Evolutionary conservation across 306 rosid genomes (phyloP), one percentile per base, ranked within the genome.

Genomic region (Macrotyloma uniflorum): DNA sequence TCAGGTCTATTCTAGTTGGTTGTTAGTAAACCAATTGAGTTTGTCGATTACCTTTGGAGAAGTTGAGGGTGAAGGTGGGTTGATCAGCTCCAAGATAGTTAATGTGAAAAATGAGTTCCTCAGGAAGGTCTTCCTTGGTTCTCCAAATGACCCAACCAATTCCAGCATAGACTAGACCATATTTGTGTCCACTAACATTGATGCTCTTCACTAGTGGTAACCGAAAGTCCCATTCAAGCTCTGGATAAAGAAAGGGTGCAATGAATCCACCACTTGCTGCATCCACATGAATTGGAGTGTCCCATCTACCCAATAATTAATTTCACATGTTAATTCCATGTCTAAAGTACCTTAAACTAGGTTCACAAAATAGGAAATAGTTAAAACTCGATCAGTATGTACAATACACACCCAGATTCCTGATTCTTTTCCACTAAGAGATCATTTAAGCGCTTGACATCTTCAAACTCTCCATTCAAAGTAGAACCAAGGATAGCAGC

Each of bases 261-360:
- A 94, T 94, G 86, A 94, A 94, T 38, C 98, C 97, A 19, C 97
- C 97, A 59, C 97, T 93, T 0, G 98, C 98, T 30, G 98, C 98
- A 75, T 94, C 97, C 67, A 94, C 98, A 74, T 94, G 98, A 84
- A 94, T 94, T 8, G 98, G 96, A 73, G 97, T 94, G 18, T 90
- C 89, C 98, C 98, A 94, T 76, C 98, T 91, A 26, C 62, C 70
- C 43, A 61, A 45, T 9, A 8, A 45, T 74, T 33, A 12, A 45
- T 74, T 49, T 28, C 47, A 64, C 74, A 64, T 20, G 66, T 49
- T n/a, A 77, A 69, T 72, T 45, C 46, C 22, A 43, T 40, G 28
- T 65, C 14, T 67, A 14, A 5, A 51, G 28, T 10, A 64, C 19
- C 42, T 11, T 8, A 57, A 26, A 59, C 58, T 26, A 12, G n/a